Evolutionary conservation across 768 basidiomycete genomes (phyloP).

Genomic region (Tricholoma sp.): DNA sequence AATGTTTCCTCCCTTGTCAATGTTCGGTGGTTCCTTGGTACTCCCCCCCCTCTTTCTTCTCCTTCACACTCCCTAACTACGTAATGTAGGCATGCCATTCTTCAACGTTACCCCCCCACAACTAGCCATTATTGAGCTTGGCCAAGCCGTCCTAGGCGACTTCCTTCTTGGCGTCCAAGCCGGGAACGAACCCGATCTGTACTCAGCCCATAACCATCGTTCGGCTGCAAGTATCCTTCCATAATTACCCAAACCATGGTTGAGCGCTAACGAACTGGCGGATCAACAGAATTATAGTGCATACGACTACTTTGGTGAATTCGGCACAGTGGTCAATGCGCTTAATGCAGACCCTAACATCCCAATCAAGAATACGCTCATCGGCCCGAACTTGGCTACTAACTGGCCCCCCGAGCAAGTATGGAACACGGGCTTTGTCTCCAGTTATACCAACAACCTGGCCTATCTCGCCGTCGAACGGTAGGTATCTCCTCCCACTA

Average conservation of each 20-base stretch:
- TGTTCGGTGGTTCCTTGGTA: constrained; percentile 64
- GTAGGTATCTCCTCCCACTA: no score
- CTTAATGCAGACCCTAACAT: constrained; percentile 35
- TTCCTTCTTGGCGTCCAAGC: constrained; percentile 59
- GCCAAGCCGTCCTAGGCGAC: constrained; percentile 57
- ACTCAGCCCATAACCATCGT: constrained; percentile 38
- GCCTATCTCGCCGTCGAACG: constrained; percentile 45
- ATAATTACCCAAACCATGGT: no score
- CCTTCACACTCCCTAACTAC: not conserved
- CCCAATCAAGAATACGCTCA: constrained; percentile 38
- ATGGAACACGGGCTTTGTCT: constrained; percentile 50
- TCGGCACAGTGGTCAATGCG: constrained; percentile 40
- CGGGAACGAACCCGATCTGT: constrained; percentile 65
- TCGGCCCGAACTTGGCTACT: constrained; percentile 49
- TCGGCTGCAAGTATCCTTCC: constrained; percentile 14
- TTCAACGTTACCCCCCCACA: constrained; percentile 55
- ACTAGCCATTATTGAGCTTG: constrained; percentile 52
- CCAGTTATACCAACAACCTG: not conserved
- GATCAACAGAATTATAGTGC: constrained; percentile 3
- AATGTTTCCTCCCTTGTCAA: constrained; percentile 60
- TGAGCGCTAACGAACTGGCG: not conserved
- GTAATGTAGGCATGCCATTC: constrained; percentile 47
- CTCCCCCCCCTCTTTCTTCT: not conserved
- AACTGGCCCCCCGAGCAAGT: constrained; percentile 52
- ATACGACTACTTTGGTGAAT: constrained; percentile 44